These are phyloP conservation scores for Berkeleyomyces rouxiae DNA, from an alignment of 2,329 filamentous ascomycete species.

Conservation along the genomic window DNA sequence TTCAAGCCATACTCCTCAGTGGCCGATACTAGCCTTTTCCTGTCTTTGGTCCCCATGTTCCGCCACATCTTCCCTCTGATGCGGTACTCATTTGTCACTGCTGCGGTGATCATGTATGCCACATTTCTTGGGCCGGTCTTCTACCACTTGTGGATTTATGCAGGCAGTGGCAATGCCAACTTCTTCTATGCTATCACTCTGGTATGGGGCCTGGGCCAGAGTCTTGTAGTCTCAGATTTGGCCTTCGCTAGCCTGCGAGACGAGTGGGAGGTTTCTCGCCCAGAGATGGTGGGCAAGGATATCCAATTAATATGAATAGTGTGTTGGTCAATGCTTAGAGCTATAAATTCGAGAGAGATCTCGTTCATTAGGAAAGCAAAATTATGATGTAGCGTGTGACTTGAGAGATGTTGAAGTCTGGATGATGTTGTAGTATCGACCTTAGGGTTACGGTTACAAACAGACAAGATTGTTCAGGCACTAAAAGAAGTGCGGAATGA, in stretches of 20 bases:
- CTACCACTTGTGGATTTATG: constrained; percentile 96
- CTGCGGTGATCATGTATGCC: constrained; percentile 71
- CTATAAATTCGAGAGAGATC: background rate
- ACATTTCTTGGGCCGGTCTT: constrained; percentile 84
- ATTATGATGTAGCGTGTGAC: no score
- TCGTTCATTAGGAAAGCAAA: no score
- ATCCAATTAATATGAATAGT: constrained; percentile 58
- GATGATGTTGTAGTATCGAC: no score
- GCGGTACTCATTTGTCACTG: constrained; percentile 79
- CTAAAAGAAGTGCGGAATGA: background rate
- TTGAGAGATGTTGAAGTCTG: no score
- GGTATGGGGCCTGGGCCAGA: constrained; percentile 89
- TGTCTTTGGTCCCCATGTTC: constrained; percentile 70
- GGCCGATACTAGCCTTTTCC: constrained; percentile 72
- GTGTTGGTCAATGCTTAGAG: background rate
- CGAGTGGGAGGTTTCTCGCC: constrained; percentile 83
- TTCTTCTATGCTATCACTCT: constrained; percentile 99
- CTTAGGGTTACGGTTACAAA: background rate
- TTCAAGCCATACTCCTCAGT: constrained; percentile 97
- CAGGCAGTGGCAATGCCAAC: constrained; percentile 92
- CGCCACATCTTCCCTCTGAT: constrained; percentile 87
- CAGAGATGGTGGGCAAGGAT: constrained; percentile 78
- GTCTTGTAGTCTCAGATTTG: constrained; percentile 71
- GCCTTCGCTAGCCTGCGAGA: constrained; percentile 80
- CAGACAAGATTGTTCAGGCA: no score